These are phyloP conservation scores for Eragrostis curvula DNA, from an alignment of 176 grass and related monocot species.

Conservation along the genomic window DNA sequence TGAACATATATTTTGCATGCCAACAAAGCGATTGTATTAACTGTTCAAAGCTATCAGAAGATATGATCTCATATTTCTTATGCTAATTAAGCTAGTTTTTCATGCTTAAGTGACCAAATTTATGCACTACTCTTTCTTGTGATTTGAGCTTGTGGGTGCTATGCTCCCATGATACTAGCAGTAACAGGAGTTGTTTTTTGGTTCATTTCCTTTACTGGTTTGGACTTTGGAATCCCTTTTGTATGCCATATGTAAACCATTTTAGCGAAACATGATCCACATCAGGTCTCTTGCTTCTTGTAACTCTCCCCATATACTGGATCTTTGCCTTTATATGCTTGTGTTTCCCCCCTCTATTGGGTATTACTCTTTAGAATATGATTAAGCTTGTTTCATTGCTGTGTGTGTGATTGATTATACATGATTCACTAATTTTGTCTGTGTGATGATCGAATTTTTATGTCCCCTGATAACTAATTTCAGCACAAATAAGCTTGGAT, in stretches of 20 bases:
- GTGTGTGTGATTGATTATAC: not conserved
- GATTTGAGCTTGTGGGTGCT: not conserved
- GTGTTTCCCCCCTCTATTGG: not conserved
- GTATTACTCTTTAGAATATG: not conserved
- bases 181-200: not conserved
- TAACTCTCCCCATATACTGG: not conserved
- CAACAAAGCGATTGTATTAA: not conserved
- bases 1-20: not conserved
- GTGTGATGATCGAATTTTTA: conserved; percentile 16
- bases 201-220: not conserved
- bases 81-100: conserved; percentile 2
- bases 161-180: too few species aligned
- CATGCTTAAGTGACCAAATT: not conserved
- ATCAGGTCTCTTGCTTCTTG: not conserved
- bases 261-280: not conserved
- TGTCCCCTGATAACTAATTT: conserved; percentile 46
- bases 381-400: not conserved
- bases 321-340: not conserved
- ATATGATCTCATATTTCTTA: not conserved
- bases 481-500: conserved; percentile 98
- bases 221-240: not conserved
- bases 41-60: not conserved
- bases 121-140: not conserved
- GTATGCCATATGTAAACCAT: not conserved
- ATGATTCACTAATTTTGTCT: not conserved